Evolutionary conservation across 2,329 filamentous ascomycete genomes (phyloP).

Genomic region (Talaromyces funiculosus): DNA sequence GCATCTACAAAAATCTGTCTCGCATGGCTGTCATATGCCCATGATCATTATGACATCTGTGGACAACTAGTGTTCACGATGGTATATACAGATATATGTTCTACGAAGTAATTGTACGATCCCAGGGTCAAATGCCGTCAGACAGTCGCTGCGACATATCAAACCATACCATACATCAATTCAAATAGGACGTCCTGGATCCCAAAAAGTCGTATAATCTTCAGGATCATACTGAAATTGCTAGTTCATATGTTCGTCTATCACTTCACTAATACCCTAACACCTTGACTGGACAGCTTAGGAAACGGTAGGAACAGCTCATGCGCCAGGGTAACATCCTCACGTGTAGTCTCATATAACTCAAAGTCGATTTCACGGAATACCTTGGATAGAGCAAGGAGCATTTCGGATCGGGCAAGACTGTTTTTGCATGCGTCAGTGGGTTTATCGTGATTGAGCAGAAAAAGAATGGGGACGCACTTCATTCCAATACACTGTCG

Average conservation of each 20-base stretch:
- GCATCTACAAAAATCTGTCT: background rate
- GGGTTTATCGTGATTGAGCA: background rate
- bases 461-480: background rate
- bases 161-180: background rate
- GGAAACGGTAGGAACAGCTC: conserved; percentile 12
- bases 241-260: background rate
- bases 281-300: conserved; percentile 7
- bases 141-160: background rate
- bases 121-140: background rate
- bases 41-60: too few species aligned
- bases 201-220: background rate
- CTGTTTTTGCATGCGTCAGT: background rate
- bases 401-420: conserved; percentile 9
- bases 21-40: too few species aligned
- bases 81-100: background rate
- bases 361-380: conserved; percentile 9
- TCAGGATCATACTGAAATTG: background rate
- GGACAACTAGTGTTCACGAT: too few species aligned
- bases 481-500: conserved; percentile 19
- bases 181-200: background rate
- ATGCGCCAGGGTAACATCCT: conserved; percentile 9
- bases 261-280: conserved; percentile 7
- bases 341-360: conserved; percentile 9
- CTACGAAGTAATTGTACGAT: background rate
- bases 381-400: conserved; percentile 7